Evolutionary conservation across 495 filamentous ascomycete genomes (phyloP).

Genomic region (Jackrogersella multiformis): DNA sequence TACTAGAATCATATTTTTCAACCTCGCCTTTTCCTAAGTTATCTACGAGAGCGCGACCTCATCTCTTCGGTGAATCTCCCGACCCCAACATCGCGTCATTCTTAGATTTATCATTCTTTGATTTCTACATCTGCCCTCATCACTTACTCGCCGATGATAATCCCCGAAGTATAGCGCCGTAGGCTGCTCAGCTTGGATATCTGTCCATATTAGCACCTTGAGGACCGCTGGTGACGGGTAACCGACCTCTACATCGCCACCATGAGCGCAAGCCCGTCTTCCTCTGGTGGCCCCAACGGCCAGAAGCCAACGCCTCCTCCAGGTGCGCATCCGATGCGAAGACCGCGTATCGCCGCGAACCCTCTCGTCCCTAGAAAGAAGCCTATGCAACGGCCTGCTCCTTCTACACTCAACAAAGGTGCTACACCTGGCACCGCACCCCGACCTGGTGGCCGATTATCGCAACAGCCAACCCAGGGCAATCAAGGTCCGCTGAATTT

Average conservation of each 20-base stretch:
- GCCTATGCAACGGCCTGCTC: slow-evolving; percentile 41
- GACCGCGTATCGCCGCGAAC: slow-evolving; percentile 64
- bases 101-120: neutral
- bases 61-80: neutral
- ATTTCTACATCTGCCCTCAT: neutral
- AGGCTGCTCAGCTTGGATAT: slow-evolving; percentile 14
- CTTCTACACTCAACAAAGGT: slow-evolving; percentile 39
- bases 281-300: slow-evolving; percentile 55
- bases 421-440: neutral
- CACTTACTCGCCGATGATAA: slow-evolving; percentile 10
- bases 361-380: slow-evolving; percentile 75
- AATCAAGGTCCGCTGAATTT: slow-evolving; percentile 34
- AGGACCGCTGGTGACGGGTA: slow-evolving; percentile 6
- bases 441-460: slow-evolving; percentile 15
- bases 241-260: slow-evolving; percentile 6
- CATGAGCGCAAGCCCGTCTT: slow-evolving; percentile 67
- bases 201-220: slow-evolving; percentile 3
- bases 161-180: slow-evolving; percentile 1
- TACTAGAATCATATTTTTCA: slow-evolving; percentile 4
- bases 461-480: neutral
- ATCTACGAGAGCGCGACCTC: slow-evolving; percentile 10
- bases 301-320: slow-evolving; percentile 52
- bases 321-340: slow-evolving; percentile 50
- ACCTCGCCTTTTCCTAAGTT: neutral
- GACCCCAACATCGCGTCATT: slow-evolving; percentile 7